Conservation (phyloP, 2,329 filamentous ascomycete species). For the Arthrobotrys sphaeroides region DNA sequence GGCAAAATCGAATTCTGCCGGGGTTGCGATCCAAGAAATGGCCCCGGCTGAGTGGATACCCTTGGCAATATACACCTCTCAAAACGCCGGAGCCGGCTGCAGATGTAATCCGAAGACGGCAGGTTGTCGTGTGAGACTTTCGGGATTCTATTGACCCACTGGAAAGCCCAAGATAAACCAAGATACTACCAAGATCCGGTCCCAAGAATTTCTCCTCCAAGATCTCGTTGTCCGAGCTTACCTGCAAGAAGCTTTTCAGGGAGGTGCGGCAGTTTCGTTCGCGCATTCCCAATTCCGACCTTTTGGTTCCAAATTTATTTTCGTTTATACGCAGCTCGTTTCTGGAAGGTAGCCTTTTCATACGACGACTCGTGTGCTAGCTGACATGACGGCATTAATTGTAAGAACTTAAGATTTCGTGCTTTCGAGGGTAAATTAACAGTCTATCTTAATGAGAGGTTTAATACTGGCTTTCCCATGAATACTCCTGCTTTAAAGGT, state of each 20-base stretch:
- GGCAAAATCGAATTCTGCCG: not conserved
- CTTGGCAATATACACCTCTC: not conserved
- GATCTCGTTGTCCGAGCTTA: not conserved
- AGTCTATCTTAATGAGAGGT: too few relatives aligned
- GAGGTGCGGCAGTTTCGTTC: not conserved
- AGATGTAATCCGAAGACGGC: constrained; percentile 9
- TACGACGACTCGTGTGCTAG: not conserved
- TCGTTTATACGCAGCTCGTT: not conserved
- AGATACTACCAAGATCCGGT: constrained; percentile 2
- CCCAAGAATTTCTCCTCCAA: not conserved
- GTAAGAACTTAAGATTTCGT: not conserved
- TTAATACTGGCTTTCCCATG: not conserved
- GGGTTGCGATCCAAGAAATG: not conserved
- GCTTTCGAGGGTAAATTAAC: too few relatives aligned
- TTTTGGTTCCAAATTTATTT: too few relatives aligned
- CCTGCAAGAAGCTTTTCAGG: not conserved
- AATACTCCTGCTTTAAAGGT: not conserved
- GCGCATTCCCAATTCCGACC: not conserved
- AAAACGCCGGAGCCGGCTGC: constrained; percentile 17
- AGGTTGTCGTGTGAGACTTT: constrained; percentile 9
- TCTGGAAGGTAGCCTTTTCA: constrained; percentile 1
- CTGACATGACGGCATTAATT: too few relatives aligned
- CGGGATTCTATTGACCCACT: not conserved
- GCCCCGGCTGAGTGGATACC: not conserved
- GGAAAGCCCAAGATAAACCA: not conserved